Percentiles rank a stretch among this genome's conserved stretches.
Evolutionary conservation across 495 filamentous ascomycete species (phyloP).

Genomic region (Penicillium coprophilum): DNA sequence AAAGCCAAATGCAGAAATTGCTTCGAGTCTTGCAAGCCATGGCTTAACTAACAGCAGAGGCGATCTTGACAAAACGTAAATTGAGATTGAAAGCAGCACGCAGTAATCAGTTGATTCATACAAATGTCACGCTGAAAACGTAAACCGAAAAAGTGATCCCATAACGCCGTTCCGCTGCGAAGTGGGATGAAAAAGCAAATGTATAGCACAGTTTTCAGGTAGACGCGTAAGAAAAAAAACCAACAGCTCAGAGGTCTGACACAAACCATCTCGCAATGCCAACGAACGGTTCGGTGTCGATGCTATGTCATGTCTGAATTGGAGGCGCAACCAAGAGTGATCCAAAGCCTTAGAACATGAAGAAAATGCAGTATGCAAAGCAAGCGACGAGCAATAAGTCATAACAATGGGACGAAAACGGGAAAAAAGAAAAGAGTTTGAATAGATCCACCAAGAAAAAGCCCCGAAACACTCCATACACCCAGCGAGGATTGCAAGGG

Average conservation of each 20-base stretch:
- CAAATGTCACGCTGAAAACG: slow-evolving; percentile 6
- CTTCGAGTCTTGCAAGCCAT: background rate
- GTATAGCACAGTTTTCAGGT: slow-evolving; percentile 20
- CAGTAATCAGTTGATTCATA: slow-evolving; percentile 4
- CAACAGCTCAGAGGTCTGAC: slow-evolving; percentile 10
- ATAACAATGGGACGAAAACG: slow-evolving; percentile 5
- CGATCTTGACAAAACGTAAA: background rate
- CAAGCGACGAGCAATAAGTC: slow-evolving; percentile 17
- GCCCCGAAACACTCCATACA: slow-evolving; percentile 30
- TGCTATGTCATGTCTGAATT: slow-evolving; percentile 1
- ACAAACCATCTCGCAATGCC: slow-evolving; percentile 13
- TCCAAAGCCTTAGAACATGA: slow-evolving; percentile 17
- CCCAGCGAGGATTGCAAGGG: slow-evolving; percentile 26
- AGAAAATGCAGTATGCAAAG: slow-evolving; percentile 22
- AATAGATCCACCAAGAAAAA: slow-evolving; percentile 22
- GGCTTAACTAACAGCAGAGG: background rate
- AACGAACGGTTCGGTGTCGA: slow-evolving; percentile 1
- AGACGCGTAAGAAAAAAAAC: slow-evolving; percentile 8
- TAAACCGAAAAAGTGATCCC: slow-evolving; percentile 14
- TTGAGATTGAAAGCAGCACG: slow-evolving; percentile 5
- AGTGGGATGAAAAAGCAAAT: slow-evolving; percentile 16
- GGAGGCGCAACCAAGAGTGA: background rate
- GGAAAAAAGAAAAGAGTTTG: slow-evolving; percentile 14
- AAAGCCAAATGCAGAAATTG: background rate
- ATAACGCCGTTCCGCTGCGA: slow-evolving; percentile 34